Evolutionary conservation across 2,329 filamentous ascomycete genomes (phyloP).

Genomic region (Colletotrichum kahawae): DNA sequence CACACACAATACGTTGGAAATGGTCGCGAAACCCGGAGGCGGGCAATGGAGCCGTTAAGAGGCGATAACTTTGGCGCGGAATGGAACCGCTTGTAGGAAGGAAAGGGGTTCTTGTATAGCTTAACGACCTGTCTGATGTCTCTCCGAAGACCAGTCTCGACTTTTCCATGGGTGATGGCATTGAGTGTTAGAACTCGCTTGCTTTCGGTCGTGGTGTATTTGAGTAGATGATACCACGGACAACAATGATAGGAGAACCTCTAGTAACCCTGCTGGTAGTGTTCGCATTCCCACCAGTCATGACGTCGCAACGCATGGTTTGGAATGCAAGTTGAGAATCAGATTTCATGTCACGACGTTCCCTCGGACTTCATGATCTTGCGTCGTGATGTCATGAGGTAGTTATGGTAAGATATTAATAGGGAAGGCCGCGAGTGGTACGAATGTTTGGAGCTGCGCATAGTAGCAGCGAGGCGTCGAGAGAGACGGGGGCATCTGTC

Average conservation of each 20-base stretch:
- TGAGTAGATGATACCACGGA: not conserved
- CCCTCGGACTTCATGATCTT: rapidly evolving
- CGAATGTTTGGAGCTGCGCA: not conserved
- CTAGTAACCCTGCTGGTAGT: not conserved
- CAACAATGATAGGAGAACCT: not conserved
- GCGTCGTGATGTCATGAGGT: not conserved
- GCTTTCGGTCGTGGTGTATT: not conserved
- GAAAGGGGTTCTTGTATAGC: not conserved
- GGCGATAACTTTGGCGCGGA: not conserved
- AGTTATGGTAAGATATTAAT: not conserved
- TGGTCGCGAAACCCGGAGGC: not conserved
- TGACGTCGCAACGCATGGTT: not conserved
- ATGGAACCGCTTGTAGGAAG: not conserved
- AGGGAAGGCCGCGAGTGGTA: rapidly evolving
- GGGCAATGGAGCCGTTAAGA: not conserved
- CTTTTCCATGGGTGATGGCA: not conserved
- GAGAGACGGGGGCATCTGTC: no score
- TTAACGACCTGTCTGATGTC: rapidly evolving
- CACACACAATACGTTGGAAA: not conserved
- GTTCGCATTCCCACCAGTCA: not conserved
- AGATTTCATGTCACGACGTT: not conserved
- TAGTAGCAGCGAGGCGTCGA: not conserved
- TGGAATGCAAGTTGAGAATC: not conserved
- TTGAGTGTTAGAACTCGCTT: not conserved
- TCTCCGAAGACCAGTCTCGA: not conserved